Evolutionary conservation across 78 protist species (phyloP), one percentile per base, ranked within the genome.

Genomic region (Dictyostelium brefeldianum): DNA sequence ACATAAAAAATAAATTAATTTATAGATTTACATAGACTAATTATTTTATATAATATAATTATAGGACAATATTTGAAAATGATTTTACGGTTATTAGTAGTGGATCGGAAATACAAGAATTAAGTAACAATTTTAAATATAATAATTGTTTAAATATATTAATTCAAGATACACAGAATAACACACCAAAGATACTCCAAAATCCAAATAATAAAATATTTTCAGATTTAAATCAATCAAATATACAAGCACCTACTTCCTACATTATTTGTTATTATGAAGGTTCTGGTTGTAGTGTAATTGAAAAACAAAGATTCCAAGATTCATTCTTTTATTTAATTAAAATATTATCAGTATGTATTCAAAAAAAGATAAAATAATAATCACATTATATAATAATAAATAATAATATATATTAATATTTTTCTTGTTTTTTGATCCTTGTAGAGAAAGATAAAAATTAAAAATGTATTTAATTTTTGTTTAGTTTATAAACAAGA

Each of bases 31-130:
- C n/a, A n/a, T n/a, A n/a, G n/a, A n/a, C n/a, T n/a, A n/a, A n/a
- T n/a, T n/a, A n/a, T n/a, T n/a, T n/a, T n/a, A n/a, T 36, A 36
- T 36, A 15, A 53, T 53, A 15, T 14, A 15, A 14, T 56, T 20
- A 20, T 25, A 62, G 91, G 91, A 47, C 78, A 43, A 85, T 85
- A 9, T 57, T 85, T 73, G 83, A 85, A 43, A 62, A 75, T 41
- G 78, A 75, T 50, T 48, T 85, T 12, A 57, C 1, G 14, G 48
- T 85, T 0, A 14, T 77, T 12, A 27, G 9, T 6, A 8, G 1
- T 59, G 92, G 92, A 15, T 77, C 29, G 6, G 9, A 31, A 51
- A 53, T 53, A 5, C 3, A 12, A 29, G 25, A 51, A 27, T 57
- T 51, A 18, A 27, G 29, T 29, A 29, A 31, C 29, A 41, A 31